Evolutionary conservation across 73 alveolate species (phyloP), one percentile per base, ranked within the genome.

Genomic region (Paramecium tetraurelia): DNA sequence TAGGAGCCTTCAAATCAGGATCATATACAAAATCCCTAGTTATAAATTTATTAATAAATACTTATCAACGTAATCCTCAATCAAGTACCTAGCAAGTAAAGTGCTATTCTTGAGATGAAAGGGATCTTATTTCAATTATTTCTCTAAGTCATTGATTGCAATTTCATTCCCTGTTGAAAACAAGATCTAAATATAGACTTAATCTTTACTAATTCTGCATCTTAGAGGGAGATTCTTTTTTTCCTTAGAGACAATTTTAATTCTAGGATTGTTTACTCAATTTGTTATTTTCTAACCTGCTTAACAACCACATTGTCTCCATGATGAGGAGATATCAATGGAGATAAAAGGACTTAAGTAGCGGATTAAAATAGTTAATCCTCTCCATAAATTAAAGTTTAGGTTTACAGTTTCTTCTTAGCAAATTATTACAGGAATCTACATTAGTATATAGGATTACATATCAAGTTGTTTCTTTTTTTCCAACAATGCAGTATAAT

Each of bases 291-390:
- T 38, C 16, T 40, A 20, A 72, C 86, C 16, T 72, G 2, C 46
- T 72, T 72, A 35, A 72, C 86, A 72, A 72, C 50, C 2, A 63
- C 12, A 16, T 63, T 27, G 27, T 63, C 84, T 12, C 24, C 84
- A 75, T 96, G 69, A 63, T 63, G 84, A 3, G 84, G 84, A 63
- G 84, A 63, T 63, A 22, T 31, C 27, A 63, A 31, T 27, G 84
- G 84, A 31, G 84, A 31, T 22, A 63, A 16, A 12, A 63, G 14
- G 9, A 27, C 84, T 63, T 31, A 27, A 12, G 84, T 31, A 63
- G 84, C 5, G 21, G 84, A 63, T 63, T 63, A 33, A 63, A 63
- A 63, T 5, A 24, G 84, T 27, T 63, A 63, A 63, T 63, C 84
- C 24, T 63, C 84, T 63, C 84, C 84, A 63, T 63, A 63, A 63